Evolutionary conservation across 352 stramenopile genomes (phyloP).

Genomic region (Globisporangium ultimum): DNA sequence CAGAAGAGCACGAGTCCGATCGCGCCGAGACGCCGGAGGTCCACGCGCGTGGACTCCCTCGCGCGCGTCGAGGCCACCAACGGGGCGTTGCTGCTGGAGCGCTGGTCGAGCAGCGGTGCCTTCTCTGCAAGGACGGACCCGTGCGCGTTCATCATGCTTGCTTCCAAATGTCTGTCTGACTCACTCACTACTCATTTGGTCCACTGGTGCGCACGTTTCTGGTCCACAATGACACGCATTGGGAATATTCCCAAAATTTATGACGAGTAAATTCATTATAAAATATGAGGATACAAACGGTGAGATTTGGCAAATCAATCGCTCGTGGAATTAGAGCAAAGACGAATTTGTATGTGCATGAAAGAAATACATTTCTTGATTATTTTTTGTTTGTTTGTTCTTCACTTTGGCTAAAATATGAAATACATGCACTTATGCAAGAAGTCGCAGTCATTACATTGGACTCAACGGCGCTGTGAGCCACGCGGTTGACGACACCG

Average conservation of each 20-base stretch:
- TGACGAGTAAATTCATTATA: neutral
- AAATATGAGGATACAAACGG: too few relatives aligned
- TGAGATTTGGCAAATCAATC: too few relatives aligned
- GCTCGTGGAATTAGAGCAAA: too few relatives aligned
- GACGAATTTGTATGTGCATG: too few relatives aligned
- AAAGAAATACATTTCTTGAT: neutral
- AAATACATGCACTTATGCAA: neutral
- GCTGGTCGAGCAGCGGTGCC: slow-evolving; percentile 10
- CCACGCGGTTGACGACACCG: too few relatives aligned
- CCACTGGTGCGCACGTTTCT: neutral
- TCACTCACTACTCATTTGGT: neutral
- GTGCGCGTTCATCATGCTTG: slow-evolving; percentile 10
- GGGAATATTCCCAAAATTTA: neutral
- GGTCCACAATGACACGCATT: neutral
- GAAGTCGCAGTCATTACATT: neutral
- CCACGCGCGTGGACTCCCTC: slow-evolving; percentile 15
- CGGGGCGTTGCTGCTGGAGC: neutral
- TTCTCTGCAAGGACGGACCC: slow-evolving; percentile 13
- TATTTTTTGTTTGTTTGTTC: neutral
- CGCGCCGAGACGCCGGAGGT: slow-evolving; percentile 13
- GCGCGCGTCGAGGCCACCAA: neutral
- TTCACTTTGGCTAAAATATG: neutral
- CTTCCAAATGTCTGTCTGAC: too few relatives aligned
- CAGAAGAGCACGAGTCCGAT: slow-evolving; percentile 20
- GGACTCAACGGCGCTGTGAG: slow-evolving; percentile 12